phyloP scores from a whole-genome alignment of 2,329 filamentous ascomycete genomes.

The Penicillium sp. region DNA sequence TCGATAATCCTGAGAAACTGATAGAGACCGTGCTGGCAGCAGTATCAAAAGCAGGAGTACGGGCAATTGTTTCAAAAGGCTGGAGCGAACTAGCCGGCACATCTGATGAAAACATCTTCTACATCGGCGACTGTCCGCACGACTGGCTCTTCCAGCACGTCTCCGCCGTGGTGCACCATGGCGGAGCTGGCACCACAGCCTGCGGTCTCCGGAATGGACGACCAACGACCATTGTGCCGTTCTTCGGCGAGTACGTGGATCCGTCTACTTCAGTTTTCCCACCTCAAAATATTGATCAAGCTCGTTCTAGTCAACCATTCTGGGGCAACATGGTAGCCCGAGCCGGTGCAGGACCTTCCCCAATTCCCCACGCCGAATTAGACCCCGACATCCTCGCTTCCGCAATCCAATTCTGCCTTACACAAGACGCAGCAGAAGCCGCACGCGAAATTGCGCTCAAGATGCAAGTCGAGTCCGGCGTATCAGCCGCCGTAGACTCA shows the following conservation, averaged over 20 bases:
- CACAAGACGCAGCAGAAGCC: constrained; percentile 33
- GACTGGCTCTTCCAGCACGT: constrained; percentile 60
- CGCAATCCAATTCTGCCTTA: constrained; percentile 48
- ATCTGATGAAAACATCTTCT: constrained; percentile 42
- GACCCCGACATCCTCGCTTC: constrained; percentile 45
- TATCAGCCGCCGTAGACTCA: constrained; percentile 41
- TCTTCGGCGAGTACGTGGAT: constrained; percentile 52
- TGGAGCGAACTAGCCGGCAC: constrained; percentile 51
- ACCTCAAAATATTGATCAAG: not conserved
- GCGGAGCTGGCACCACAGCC: constrained; percentile 59
- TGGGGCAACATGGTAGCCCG: constrained; percentile 54
- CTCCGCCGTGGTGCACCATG: constrained; percentile 57
- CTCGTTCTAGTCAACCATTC: constrained; percentile 45
- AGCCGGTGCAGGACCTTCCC: constrained; percentile 50
- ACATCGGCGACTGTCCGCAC: constrained; percentile 56
- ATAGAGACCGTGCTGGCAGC: constrained; percentile 50
- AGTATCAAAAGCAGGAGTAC: constrained; percentile 46
- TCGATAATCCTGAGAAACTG: constrained; percentile 49
- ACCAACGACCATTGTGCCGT: constrained; percentile 57
- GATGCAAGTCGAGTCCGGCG: constrained; percentile 46
- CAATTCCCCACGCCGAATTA: constrained; percentile 49
- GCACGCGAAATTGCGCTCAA: constrained; percentile 38
- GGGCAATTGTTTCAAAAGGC: constrained; percentile 55
- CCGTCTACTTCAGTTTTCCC: too few species aligned
- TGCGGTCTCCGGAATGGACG: constrained; percentile 51